A percentile compares a stretch with the other conserved stretches of the same genome.
phyloP scores from a whole-genome alignment of 805 yeast genomes.

The Sugiyamaella boreocaroliniensis region DNA sequence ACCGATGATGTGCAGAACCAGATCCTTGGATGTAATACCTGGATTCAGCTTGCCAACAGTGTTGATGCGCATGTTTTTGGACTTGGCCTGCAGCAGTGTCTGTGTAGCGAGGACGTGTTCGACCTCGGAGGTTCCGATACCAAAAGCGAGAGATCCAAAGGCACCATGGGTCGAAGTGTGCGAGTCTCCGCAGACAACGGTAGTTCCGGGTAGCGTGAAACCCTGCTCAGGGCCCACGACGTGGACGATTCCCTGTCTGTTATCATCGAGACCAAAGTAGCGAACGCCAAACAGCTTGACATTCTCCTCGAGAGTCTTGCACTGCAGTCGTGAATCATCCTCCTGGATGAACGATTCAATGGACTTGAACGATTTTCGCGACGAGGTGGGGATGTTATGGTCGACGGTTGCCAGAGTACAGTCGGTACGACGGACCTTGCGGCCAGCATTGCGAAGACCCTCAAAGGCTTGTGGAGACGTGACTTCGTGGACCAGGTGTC shows the following conservation, averaged over 20 bases:
- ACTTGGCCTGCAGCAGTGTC: constrained; percentile 83
- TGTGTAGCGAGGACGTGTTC: constrained; percentile 98
- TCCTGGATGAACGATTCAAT: constrained; percentile 78
- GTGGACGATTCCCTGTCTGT: constrained; percentile 96
- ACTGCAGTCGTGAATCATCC: constrained; percentile 88
- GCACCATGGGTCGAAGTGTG: constrained; percentile 99
- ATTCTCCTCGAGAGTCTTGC: constrained; percentile 83
- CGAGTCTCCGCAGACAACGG: constrained; percentile 98
- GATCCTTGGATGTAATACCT: constrained; percentile 94
- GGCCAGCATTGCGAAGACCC: constrained; percentile 81
- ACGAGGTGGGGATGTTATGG: constrained; percentile 92
- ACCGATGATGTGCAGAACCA: constrained; percentile 90
- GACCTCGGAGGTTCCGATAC: constrained; percentile 98
- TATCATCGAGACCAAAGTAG: constrained; percentile 90
- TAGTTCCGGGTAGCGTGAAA: constrained; percentile 95
- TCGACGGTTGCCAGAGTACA: constrained; percentile 94
- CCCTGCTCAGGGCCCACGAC: constrained; percentile 99
- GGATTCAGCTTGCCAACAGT: constrained; percentile 78
- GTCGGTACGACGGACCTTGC: constrained; percentile 83
- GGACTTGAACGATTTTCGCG: constrained; percentile 70
- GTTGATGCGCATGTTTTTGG: constrained; percentile 88
- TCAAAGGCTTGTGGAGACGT: constrained; percentile 99
- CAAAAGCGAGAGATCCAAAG: constrained; percentile 94
- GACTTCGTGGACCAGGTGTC: constrained; percentile 97
- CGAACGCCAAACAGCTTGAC: constrained; percentile 86